A percentile compares a stretch with the other conserved stretches of the same genome.
These are phyloP conservation scores for Adenanthera pavonina DNA, from an alignment of 306 rosid genomes.

Conservation along the genomic window DNA sequence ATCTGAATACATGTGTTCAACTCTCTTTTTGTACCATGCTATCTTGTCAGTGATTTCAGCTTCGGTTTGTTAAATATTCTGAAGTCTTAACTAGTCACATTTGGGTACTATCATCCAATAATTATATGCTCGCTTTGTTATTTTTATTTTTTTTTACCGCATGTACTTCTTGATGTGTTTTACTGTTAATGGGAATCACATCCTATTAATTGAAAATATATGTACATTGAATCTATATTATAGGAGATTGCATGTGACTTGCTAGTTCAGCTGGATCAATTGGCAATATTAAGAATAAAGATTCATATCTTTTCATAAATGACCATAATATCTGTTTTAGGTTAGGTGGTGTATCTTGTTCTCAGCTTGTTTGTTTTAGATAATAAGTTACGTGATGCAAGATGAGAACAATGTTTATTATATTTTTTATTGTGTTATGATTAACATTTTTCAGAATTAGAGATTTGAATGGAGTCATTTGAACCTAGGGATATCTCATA, in stretches of 20 bases:
- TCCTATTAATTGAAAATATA: not conserved
- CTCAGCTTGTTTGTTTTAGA: not conserved
- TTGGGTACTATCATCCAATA: slow-evolving; percentile 24
- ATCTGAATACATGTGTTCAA: slow-evolving; percentile 28
- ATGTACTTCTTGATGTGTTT: not conserved
- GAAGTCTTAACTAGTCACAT: slow-evolving; percentile 32
- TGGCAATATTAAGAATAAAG: not conserved
- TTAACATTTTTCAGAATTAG: not conserved
- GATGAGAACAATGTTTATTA: not conserved
- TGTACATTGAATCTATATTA: slow-evolving; percentile 22
- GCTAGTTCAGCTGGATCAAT: slow-evolving; percentile 24
- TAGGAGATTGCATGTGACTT: slow-evolving; percentile 36
- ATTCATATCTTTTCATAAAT: not conserved
- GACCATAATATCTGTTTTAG: not conserved
- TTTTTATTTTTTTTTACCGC: not conserved
- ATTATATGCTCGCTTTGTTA: slow-evolving; percentile 3
- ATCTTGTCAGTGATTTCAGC: slow-evolving; percentile 35
- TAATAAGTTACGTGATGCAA: not conserved
- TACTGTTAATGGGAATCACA: not conserved
- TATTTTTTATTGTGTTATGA: no score
- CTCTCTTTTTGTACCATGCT: slow-evolving; percentile 19
- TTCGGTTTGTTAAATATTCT: slow-evolving; percentile 35
- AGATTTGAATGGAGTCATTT: no score
- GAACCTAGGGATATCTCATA: no score
- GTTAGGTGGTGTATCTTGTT: not conserved